Evolutionary conservation across 441 rosid species (phyloP), one percentile per base, ranked within the genome.

Genomic region (Erysimum cheiri): DNA sequence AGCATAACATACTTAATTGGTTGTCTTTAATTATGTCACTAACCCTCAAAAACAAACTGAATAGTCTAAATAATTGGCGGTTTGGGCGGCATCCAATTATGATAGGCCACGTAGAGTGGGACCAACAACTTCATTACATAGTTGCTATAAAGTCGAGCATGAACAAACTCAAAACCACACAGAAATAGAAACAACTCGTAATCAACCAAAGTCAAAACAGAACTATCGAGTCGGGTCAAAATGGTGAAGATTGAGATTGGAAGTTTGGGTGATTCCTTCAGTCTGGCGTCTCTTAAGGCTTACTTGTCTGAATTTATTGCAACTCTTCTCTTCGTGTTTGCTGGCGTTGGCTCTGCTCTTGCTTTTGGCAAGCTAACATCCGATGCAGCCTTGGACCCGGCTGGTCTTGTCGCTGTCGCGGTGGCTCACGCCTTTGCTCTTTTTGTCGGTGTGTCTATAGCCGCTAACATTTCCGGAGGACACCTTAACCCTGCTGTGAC

Each of bases 391-490:
- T 64, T 91, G 65, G 93, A 91, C 76, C 93, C 96, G 17, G 64
- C 96, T 13, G 97, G 96, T 26, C 87, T 91, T 10, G 91, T 91
- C 8, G 98, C 96, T 0, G 65, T 91, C 19, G 96, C 97, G 0
- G 81, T 91, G 68, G 97, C 98, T 33, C 98, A 93, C 59, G 98
- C 89, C 1, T 82, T 91, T 10, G 97, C 91, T 0, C 67, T 93
- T 55, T 88, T 93, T 11, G 98, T 91, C 0, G 98, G 94, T 0
- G 96, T 93, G 4, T 56, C 98, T n/a, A 32, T 91, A 0, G 98
- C 94, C 0, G 98, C 96, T 39, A 93, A 93, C 82, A 91, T 89
- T 71, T 93, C 98, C 0, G 98, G 97, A 5, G 98, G 98, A 5
- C 97, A 91, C 58, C 68, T 91, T 32, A 93, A 93, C 63, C 97